These are phyloP conservation scores for Mortierella hygrophila DNA, from an alignment of 192 early-diverging fungal species.

Conservation along the genomic window DNA sequence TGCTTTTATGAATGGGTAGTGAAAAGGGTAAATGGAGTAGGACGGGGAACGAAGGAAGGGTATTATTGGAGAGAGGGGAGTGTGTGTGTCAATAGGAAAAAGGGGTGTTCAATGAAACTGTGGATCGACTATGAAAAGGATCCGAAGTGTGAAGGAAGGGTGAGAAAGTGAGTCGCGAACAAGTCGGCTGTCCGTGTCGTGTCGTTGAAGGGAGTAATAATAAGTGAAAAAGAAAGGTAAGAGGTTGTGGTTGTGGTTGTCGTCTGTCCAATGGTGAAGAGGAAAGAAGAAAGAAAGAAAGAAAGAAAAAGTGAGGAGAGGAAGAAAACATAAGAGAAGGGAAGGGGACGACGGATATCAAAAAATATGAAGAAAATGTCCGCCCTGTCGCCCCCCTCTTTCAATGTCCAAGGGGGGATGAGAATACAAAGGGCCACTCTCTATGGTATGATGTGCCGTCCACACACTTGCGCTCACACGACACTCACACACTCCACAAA, in stretches of 20 bases:
- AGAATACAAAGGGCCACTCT: background rate
- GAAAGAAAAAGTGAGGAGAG: background rate
- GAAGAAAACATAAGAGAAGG: background rate
- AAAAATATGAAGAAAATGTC: background rate
- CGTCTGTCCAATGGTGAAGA: background rate
- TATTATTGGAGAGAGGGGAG: background rate
- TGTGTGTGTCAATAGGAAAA: background rate
- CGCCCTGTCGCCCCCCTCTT: background rate
- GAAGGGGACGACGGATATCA: background rate
- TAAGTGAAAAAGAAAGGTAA: background rate
- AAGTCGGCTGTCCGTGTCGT: background rate
- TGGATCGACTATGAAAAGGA: background rate
- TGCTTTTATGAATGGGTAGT: background rate
- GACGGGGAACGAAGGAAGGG: background rate
- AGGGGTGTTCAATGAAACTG: constrained; percentile 2
- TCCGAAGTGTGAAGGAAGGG: background rate
- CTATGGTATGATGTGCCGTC: background rate
- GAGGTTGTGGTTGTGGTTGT: background rate
- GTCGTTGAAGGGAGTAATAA: background rate
- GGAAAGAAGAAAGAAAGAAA: background rate
- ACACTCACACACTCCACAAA: too few species aligned
- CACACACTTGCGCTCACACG: background rate
- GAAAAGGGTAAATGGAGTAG: background rate
- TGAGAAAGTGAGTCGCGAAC: background rate
- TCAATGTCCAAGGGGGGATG: background rate